Evolutionary conservation across 441 rosid genomes (phyloP).

Genomic region (Biscutella laevigata): DNA sequence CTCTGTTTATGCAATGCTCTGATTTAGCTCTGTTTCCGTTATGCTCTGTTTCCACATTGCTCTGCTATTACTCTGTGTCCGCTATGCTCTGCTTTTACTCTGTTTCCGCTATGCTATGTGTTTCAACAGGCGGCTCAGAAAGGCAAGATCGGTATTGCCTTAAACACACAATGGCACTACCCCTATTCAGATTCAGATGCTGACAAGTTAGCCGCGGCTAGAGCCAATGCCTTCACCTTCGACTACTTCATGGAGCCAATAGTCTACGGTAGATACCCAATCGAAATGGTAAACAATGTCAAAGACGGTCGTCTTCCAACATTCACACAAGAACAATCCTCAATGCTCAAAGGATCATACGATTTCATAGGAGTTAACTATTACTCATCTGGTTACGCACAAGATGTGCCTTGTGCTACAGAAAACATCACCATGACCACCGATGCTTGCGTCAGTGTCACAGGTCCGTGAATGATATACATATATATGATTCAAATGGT

Average conservation of each 20-base stretch:
- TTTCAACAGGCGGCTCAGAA: constrained; percentile 21
- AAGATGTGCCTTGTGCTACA: constrained; percentile 14
- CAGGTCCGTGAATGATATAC: constrained; percentile 20
- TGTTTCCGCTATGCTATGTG: not conserved
- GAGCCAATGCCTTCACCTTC: constrained; percentile 26
- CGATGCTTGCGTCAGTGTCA: constrained; percentile 16
- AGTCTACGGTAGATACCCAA: constrained; percentile 30
- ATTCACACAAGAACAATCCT: constrained; percentile 28
- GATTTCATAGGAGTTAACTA: constrained; percentile 30
- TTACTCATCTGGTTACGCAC: constrained; percentile 21
- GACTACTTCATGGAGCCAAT: constrained; percentile 34
- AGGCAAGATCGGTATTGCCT: constrained; percentile 34
- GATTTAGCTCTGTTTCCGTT: not conserved
- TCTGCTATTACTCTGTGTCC: not conserved
- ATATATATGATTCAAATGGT: too few species aligned
- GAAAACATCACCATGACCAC: constrained; percentile 21
- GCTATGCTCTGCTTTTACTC: not conserved
- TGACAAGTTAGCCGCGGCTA: constrained; percentile 23
- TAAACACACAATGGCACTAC: constrained; percentile 21
- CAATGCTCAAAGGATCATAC: constrained; percentile 25
- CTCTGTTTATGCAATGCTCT: too few species aligned
- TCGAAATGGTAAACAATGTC: constrained; percentile 24
- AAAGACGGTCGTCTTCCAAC: constrained; percentile 31
- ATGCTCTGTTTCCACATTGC: not conserved
- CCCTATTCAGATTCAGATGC: constrained; percentile 25